These are phyloP conservation scores for Aureobasidium sp. DNA, from an alignment of 2,329 filamentous ascomycete genomes.

Conservation along the genomic window DNA sequence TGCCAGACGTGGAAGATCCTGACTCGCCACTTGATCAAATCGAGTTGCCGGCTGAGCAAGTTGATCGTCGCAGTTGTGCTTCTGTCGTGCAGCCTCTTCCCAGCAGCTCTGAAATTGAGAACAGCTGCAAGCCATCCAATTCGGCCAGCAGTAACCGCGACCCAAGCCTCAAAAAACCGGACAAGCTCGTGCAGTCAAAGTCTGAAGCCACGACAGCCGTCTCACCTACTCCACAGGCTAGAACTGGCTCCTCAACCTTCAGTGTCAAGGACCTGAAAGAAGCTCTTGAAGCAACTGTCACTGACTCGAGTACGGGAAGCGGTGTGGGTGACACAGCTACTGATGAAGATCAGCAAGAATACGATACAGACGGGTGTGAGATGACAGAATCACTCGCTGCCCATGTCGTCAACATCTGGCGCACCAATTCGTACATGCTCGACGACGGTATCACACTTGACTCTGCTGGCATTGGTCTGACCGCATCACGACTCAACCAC, in stretches of 20 bases:
- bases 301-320: background rate
- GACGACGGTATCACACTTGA: slow-evolving; percentile 3
- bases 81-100: slow-evolving; percentile 1
- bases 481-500: slow-evolving; percentile 16
- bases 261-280: background rate
- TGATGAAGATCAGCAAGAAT: background rate
- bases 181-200: background rate
- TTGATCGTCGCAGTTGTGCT: slow-evolving; percentile 2
- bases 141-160: background rate
- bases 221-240: background rate
- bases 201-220: background rate
- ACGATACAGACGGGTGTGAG: background rate
- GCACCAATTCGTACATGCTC: slow-evolving; percentile 4
- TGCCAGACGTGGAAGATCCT: background rate
- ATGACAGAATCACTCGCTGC: background rate
- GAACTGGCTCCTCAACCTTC: background rate
- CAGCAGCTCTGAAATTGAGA: background rate
- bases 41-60: background rate
- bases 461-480: slow-evolving; percentile 9
- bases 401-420: slow-evolving; percentile 6
- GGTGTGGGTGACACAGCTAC: background rate
- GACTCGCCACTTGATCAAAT: background rate
- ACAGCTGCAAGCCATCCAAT: background rate
- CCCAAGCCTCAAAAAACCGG: background rate
- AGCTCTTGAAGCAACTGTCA: background rate